Base-by-base conservation (phyloP, 352 stramenopile species). In the Elongisporangium prolatum region DNA sequence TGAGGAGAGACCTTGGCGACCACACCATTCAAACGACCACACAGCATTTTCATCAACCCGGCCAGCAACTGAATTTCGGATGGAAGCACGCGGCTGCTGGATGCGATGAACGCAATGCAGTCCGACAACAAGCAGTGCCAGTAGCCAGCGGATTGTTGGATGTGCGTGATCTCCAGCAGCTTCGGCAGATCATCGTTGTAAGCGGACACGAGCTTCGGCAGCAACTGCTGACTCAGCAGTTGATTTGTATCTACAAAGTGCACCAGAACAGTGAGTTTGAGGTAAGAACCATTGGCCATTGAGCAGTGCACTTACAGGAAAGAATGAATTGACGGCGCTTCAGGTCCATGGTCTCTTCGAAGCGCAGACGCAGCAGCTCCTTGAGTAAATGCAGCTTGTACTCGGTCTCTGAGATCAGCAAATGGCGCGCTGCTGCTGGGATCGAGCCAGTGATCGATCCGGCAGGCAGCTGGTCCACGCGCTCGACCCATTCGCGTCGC, bases 111-210 rank as follows among this genome's bases (percentile, higher is more conserved):
- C 25, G 89, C 72, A 25, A 88, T 60, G 37, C 72, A 84, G 52
- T 92, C 85, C 0, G 82, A 80, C 50, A 92, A 69, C 6, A 91
- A 62, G 22, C 77, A 81, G 63, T 90, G 77, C 84, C 84, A 94
- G 59, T 89, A 89, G 50, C 81, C 86, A 56, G 80, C 81, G 1
- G 74, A 76, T 63, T 89, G 77, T 58, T 86, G 70, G 55, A 90
- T 74, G 17, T 71, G 68, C 13, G 70, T n/a, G 57, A 87, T 67
- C 61, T 83, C 64, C 48, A 83, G 65, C n/a, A 90, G 67, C 51
- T 80, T 72, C 3, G 74, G 67, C 2, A 93, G 58, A 53, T 88
- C 64, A 11, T 56, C 63, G 49, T 87, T 66, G 58, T 84, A 84
- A 5, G 76, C 56, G 2, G 57, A 47, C 21, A 80, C 54, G 16